Evolutionary conservation across 306 rosid species (phyloP).

Genomic region (Cucurbita pepo): DNA sequence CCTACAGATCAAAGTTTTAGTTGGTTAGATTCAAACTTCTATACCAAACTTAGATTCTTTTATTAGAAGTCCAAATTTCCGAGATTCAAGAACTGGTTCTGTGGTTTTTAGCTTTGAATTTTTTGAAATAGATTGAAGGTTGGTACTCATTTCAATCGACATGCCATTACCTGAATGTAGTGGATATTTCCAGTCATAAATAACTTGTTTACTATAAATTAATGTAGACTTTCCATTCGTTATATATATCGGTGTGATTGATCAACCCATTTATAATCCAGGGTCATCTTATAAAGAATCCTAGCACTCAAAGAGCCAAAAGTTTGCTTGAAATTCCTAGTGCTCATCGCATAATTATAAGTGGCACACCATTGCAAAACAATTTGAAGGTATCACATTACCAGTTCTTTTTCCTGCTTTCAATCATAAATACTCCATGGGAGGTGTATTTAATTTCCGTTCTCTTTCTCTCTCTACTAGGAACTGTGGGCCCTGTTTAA

Average conservation of each 20-base stretch:
- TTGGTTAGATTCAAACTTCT: background rate
- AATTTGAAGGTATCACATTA: slow-evolving; percentile 56
- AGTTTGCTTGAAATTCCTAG: slow-evolving; percentile 84
- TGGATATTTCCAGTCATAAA: background rate
- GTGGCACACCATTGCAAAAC: slow-evolving; percentile 90
- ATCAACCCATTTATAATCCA: slow-evolving; percentile 14
- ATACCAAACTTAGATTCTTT: background rate
- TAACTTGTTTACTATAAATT: background rate
- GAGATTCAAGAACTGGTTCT: background rate
- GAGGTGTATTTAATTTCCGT: background rate
- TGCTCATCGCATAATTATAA: slow-evolving; percentile 65
- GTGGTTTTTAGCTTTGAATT: background rate
- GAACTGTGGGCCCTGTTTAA: slow-evolving; percentile 91
- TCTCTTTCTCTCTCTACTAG: slow-evolving; percentile 21
- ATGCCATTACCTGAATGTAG: background rate
- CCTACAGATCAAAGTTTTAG: background rate
- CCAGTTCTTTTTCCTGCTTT: background rate
- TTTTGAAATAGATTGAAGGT: background rate
- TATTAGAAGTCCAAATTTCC: background rate
- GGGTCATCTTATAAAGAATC: slow-evolving; percentile 96
- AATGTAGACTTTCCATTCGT: background rate
- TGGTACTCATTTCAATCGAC: background rate
- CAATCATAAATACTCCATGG: background rate
- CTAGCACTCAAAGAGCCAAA: slow-evolving; percentile 92
- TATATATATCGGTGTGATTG: background rate